Base-by-base conservation (phyloP, 495 filamentous ascomycete genomes). In the Geoglossum glabrum region DNA sequence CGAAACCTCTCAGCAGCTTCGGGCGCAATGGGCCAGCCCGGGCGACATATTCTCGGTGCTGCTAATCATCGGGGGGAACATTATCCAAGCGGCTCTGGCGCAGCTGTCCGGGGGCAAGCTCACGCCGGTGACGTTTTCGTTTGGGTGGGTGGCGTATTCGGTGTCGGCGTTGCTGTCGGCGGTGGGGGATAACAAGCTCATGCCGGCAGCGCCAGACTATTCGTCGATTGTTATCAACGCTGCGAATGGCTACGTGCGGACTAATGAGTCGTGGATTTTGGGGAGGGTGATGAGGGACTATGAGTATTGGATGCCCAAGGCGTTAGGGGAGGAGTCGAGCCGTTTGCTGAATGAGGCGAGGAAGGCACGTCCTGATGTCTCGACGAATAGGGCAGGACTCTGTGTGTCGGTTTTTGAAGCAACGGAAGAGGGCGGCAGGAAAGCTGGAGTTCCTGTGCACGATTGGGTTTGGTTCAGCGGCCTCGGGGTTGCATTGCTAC, bases 41-140 rank as follows among this genome's bases (percentile, higher is more conserved):
- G 58, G 57, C 27, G 71, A 74, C 59, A 57, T 76, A 30, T 68
- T 74, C 19, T 66, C 68, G 0, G 54, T 77, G 11, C 70, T 79
- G 3, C 62, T 79, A 0, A 65, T 79, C 51, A 57, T 76, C 15
- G 76, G 77, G n/a, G 72, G 73, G 10, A 70, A 77, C 54, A 64
- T 78, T n/a, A 64, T 79, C 10, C 62, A 64, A 23, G 60, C 60
- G 21, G 76, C 76, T 3, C 64, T 79, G 19, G 75, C 75, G 3
- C 73, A 77, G 51, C 58, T 72, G 0, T 54, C 63, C 0, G 71
- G 74, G 4, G 63, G 64, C 3, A 31, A 33, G 0, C 36, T 76
- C 27, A 72, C 71, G 0, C 76, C 77, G 1, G 73, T 80, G 5
- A 65, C 68, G 3, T 79, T 81, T 63, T 78, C 73, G 0, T 81